Base-by-base conservation (phyloP, 2,329 filamentous ascomycete genomes). In the Amauroascus niger region DNA sequence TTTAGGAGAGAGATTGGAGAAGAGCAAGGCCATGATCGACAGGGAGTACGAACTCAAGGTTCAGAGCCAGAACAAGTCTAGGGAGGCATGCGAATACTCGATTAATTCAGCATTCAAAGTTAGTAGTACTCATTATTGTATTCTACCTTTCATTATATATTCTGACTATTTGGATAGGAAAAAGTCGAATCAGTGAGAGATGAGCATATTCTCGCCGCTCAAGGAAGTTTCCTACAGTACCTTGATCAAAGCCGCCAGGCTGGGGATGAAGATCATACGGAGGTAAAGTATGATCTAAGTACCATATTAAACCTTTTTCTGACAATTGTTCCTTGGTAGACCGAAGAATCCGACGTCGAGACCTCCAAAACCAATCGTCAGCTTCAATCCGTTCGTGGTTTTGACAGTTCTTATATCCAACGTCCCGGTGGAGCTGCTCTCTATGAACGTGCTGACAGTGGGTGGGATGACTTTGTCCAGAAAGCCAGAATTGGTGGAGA, bases 211-310 rank as follows among this genome's bases (percentile, higher is more conserved):
- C 57, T 63, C 49, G 69, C 69, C n/a, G 67, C 68, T 16, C 63
- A 68, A 55, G 69, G 70, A 35, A 68, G 67, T 11, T 70, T 69
- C 52, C 68, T 71, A 61, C 61, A 65, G 6, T 67, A 70, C 45
- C 63, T 70, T 22, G 66, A 69, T 52, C 67, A 68, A n/a, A 63
- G 65, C 45, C 66, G 65, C 30, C 67, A 65, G 39, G 69, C 65
- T 14, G 67, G 68, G 52, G 70, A 73, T 55, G 70, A 72, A 45
- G 70, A 71, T 46, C 67, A 71, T 50, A 73, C 70, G 24, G 68
- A 67, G 59, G 68, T 68, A 62, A n/a, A 45, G 58, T 28, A 59
- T 40, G 57, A 57, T 50, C 57, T 51, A 7, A 28, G 6, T 28
- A 18, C 6, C 28, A 28, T 30, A 8, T 20, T 22, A 11, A 32